Evolutionary conservation across 2,329 filamentous ascomycete species (phyloP).

Genomic region (Ophiocordyceps australis): DNA sequence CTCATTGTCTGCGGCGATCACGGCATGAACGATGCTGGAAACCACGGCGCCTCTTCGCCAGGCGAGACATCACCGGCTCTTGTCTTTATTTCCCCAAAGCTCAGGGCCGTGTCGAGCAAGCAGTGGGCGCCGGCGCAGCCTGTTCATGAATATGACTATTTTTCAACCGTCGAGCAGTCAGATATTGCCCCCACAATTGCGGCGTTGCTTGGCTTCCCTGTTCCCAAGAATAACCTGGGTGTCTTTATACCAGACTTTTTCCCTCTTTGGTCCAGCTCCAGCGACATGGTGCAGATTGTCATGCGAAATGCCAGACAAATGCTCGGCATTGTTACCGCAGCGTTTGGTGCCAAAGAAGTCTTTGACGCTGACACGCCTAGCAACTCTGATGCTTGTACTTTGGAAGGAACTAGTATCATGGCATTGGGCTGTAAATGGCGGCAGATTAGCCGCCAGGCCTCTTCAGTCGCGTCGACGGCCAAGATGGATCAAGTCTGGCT

Average conservation of each 20-base stretch:
- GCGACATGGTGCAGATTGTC: conserved; percentile 48
- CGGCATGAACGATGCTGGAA: conserved; percentile 98
- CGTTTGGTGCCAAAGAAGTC: conserved; percentile 38
- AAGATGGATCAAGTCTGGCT: conserved; percentile 20
- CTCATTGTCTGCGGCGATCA: conserved; percentile 85
- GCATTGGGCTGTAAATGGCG: conserved; percentile 54
- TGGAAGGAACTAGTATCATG: conserved; percentile 23
- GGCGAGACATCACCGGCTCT: conserved; percentile 90
- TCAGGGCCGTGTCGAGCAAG: conserved; percentile 34
- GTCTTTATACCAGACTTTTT: conserved; percentile 69
- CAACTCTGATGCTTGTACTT: conserved; percentile 17
- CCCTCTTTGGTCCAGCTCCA: conserved; percentile 42
- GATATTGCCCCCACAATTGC: conserved; percentile 84
- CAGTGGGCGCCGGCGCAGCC: conserved; percentile 35
- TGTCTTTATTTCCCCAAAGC: conserved; percentile 76
- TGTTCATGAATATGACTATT: conserved; percentile 63
- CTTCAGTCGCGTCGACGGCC: conserved; percentile 5
- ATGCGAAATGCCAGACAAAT: conserved; percentile 69
- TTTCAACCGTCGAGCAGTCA: conserved; percentile 74
- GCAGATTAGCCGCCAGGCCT: conserved; percentile 10
- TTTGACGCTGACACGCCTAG: conserved; percentile 16
- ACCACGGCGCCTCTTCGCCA: conserved; percentile 84
- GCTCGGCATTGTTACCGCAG: conserved; percentile 54
- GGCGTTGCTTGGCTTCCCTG: conserved; percentile 69
- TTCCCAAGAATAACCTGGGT: conserved; percentile 80